Base-by-base conservation (phyloP, 1,284 basidiomycete species). In the Puccinia coronata region DNA sequence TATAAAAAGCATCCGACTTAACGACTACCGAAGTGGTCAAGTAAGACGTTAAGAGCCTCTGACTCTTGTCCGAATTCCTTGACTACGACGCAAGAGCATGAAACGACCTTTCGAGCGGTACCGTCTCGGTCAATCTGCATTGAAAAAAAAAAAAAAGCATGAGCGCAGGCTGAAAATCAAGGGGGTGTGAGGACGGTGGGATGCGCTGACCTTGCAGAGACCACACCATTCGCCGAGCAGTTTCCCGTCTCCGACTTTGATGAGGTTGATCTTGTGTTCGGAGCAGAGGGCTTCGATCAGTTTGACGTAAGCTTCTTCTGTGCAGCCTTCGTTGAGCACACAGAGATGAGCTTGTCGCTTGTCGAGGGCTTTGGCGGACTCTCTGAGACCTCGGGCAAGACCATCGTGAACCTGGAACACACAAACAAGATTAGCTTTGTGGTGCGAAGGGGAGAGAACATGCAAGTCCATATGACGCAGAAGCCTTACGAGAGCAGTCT, bases 401-500 rank as follows among this genome's bases (percentile, higher is more conserved):
- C 77, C 77, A 61, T 80, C 77, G 39, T 80, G 77, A 59, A 80
- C 77, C 77, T 80, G 53, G 1, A 23, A 36, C n/a, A 4, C 18
- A n/a, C n/a, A n/a, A n/a, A n/a, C n/a, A n/a, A n/a, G n/a, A n/a
- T n/a, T n/a, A n/a, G n/a, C n/a, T n/a, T n/a, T n/a, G n/a, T n/a
- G n/a, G n/a, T n/a, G n/a, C n/a, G n/a, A n/a, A n/a, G n/a, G n/a
- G n/a, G n/a, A n/a, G n/a, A n/a, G n/a, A n/a, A n/a, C n/a, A n/a
- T n/a, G 69, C 5, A 14, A 18, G 59, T 39, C 34, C 3, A 39
- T 39, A 18, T 51, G 18, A 36, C 9, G 63, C 9, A n/a, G 11
- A 55, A 14, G 4, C 12, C 20, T 59, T 16, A 67, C 65, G 3
- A 70, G 31, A 14, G 55, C 47, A 8, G 86, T 88, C 53, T 88